These are phyloP conservation scores for Talaromyces sp. DNA, from an alignment of 2,329 filamentous ascomycete genomes.

Conservation along the genomic window DNA sequence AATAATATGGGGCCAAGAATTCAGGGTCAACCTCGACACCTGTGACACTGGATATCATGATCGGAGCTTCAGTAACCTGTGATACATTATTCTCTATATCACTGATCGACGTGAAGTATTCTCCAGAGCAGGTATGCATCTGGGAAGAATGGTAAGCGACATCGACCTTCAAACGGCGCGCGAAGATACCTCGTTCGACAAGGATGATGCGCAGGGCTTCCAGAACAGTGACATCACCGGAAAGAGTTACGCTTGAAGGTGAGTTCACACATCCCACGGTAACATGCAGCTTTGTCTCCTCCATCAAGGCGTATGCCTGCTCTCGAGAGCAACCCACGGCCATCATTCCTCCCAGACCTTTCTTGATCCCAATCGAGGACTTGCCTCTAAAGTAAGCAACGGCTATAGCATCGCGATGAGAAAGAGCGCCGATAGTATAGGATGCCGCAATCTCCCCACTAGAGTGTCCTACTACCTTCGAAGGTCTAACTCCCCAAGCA, in stretches of 20 bases:
- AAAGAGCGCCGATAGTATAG: slow-evolving; percentile 17
- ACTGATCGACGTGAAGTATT: slow-evolving; percentile 22
- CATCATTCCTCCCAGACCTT: slow-evolving; percentile 35
- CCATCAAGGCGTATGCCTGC: slow-evolving; percentile 17
- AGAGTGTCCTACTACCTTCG: slow-evolving; percentile 23
- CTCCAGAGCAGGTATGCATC: slow-evolving; percentile 33
- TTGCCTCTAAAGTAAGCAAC: slow-evolving; percentile 23
- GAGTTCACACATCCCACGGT: slow-evolving; percentile 39
- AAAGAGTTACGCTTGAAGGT: slow-evolving; percentile 42
- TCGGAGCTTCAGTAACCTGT: not conserved
- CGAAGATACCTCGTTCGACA: slow-evolving; percentile 5
- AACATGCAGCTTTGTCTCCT: slow-evolving; percentile 21
- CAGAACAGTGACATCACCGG: slow-evolving; percentile 38
- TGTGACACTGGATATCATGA: slow-evolving; percentile 25
- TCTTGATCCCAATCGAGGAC: not conserved
- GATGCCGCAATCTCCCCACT: slow-evolving; percentile 26
- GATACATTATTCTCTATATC: not conserved
- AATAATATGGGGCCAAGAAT: slow-evolving; percentile 34
- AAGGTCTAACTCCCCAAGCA: slow-evolving; percentile 3
- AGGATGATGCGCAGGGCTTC: slow-evolving; percentile 1
- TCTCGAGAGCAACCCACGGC: slow-evolving; percentile 32
- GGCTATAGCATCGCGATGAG: slow-evolving; percentile 11
- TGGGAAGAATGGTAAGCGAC: slow-evolving; percentile 49
- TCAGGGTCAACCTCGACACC: slow-evolving; percentile 27
- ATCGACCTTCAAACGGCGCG: slow-evolving; percentile 31